Percentiles rank a stretch among this genome's conserved stretches.
Evolutionary conservation across 176 grass and related monocot genomes (phyloP).

Genomic region (Zea luxurians): DNA sequence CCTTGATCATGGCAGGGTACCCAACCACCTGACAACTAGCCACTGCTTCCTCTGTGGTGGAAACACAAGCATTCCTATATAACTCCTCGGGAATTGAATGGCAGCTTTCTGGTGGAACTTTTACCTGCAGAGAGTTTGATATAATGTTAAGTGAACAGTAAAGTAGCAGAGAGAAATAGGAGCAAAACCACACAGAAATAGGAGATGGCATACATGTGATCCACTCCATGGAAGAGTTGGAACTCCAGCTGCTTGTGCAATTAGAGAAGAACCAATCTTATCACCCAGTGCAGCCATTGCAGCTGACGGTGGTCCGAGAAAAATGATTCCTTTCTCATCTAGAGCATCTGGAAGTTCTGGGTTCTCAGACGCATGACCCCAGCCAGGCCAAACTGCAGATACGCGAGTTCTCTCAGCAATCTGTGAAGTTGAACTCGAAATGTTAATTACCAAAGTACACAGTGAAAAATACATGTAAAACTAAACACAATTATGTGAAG

Average conservation of each 20-base stretch:
- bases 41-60: slow-evolving; percentile 92
- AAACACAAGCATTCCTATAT: slow-evolving; percentile 87
- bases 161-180: slow-evolving; percentile 14
- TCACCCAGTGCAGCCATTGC: slow-evolving; percentile 91
- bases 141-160: slow-evolving; percentile 9
- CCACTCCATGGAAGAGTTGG: slow-evolving; percentile 99
- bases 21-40: slow-evolving; percentile 93
- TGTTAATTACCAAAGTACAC: slow-evolving; percentile 25
- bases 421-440: slow-evolving; percentile 40
- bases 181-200: slow-evolving; percentile 35
- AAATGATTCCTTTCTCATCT: slow-evolving; percentile 78
- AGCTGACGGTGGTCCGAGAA: slow-evolving; percentile 88
- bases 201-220: slow-evolving; percentile 69
- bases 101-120: slow-evolving; percentile 68
- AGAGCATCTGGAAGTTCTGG: slow-evolving; percentile 92
- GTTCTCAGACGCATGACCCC: slow-evolving; percentile 98
- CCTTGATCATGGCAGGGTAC: slow-evolving; percentile 99
- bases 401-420: slow-evolving; percentile 94
- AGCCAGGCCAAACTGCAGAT: slow-evolving; percentile 97
- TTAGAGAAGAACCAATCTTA: slow-evolving; percentile 99
- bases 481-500: not conserved
- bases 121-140: slow-evolving; percentile 55
- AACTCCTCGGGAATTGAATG: slow-evolving; percentile 86
- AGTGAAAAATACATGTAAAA: slow-evolving; percentile 4
- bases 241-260: slow-evolving; percentile 96